Evolutionary conservation across 2,329 filamentous ascomycete species (phyloP).

Genomic region (Volutella citrinella): DNA sequence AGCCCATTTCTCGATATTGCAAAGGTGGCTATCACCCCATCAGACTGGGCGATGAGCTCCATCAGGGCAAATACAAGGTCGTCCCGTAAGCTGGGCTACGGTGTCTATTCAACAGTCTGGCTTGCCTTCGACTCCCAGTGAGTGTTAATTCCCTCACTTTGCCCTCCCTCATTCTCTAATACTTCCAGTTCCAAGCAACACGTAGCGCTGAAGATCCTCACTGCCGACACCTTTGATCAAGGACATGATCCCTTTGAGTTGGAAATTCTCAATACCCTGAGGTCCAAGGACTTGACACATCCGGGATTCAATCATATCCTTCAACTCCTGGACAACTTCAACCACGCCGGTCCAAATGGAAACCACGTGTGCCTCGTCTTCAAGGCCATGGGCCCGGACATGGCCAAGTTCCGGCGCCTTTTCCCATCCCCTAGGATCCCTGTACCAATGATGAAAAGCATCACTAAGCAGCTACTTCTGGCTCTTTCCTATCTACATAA

Average conservation of each 20-base stretch:
- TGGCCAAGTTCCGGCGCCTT: constrained; percentile 14
- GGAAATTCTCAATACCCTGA: constrained; percentile 15
- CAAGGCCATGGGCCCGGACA: constrained; percentile 27
- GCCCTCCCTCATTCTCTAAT: no score
- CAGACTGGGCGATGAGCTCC: no score
- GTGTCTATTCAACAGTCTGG: no score
- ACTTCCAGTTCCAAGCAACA: constrained; percentile 17
- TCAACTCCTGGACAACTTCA: constrained; percentile 21
- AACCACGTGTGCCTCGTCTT: constrained; percentile 28
- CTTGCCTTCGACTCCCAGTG: no score
- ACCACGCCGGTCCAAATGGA: constrained; percentile 27
- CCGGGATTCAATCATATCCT: constrained; percentile 12
- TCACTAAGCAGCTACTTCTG: constrained; percentile 17
- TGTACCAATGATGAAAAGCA: constrained; percentile 9
- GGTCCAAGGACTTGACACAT: constrained; percentile 1
- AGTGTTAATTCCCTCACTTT: no score
- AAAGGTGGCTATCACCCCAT: no score
- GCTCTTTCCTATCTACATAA: constrained; percentile 18
- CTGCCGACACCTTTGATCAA: constrained; percentile 12
- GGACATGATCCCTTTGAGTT: constrained; percentile 15
- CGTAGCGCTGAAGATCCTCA: constrained; percentile 28
- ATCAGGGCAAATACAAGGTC: no score
- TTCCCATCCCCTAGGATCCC: constrained; percentile 14
- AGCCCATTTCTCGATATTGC: no score
- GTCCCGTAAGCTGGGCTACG: no score